phyloP scores from a whole-genome alignment of 441 rosid species.

The Theobroma grandiflorum region DNA sequence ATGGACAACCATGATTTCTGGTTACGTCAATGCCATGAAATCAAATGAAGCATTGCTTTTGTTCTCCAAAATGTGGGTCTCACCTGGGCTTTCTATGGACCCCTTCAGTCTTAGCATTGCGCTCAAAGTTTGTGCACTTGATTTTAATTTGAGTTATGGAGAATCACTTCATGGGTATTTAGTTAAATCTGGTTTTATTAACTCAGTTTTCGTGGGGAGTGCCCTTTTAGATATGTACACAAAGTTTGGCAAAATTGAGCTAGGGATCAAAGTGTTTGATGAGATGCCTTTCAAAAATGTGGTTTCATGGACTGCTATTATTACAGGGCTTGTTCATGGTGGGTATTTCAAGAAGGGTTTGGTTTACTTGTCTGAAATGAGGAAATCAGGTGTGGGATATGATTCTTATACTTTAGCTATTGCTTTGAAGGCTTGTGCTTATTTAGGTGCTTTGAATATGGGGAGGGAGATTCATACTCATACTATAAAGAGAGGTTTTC shows the following conservation, averaged over 20 bases:
- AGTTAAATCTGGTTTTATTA: slow-evolving; percentile 56
- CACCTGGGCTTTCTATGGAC: slow-evolving; percentile 60
- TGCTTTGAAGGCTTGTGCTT: slow-evolving; percentile 85
- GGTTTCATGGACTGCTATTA: slow-evolving; percentile 87
- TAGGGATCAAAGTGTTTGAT: slow-evolving; percentile 61
- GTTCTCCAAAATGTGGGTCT: slow-evolving; percentile 71
- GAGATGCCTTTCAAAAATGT: slow-evolving; percentile 77
- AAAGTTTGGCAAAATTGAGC: slow-evolving; percentile 53
- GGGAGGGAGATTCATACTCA: slow-evolving; percentile 87
- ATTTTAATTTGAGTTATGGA: slow-evolving; percentile 55
- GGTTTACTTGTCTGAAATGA: slow-evolving; percentile 71
- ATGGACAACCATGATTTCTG: slow-evolving; percentile 81
- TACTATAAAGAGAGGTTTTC: slow-evolving; percentile 62
- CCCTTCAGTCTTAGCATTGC: slow-evolving; percentile 74
- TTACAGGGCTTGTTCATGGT: slow-evolving; percentile 77
- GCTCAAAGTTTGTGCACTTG: slow-evolving; percentile 72
- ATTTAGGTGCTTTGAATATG: slow-evolving; percentile 54
- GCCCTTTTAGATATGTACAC: slow-evolving; percentile 76
- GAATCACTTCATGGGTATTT: slow-evolving; percentile 72
- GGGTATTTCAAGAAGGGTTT: slow-evolving; percentile 63
- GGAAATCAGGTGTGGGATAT: slow-evolving; percentile 50
- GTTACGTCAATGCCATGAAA: slow-evolving; percentile 55
- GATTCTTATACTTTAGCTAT: slow-evolving; percentile 70
- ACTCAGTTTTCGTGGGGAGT: slow-evolving; percentile 79
- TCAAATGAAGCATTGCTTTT: slow-evolving; percentile 62